Evolutionary conservation across 257 asterid genomes (phyloP).

Genomic region (Primulina tabacum): DNA sequence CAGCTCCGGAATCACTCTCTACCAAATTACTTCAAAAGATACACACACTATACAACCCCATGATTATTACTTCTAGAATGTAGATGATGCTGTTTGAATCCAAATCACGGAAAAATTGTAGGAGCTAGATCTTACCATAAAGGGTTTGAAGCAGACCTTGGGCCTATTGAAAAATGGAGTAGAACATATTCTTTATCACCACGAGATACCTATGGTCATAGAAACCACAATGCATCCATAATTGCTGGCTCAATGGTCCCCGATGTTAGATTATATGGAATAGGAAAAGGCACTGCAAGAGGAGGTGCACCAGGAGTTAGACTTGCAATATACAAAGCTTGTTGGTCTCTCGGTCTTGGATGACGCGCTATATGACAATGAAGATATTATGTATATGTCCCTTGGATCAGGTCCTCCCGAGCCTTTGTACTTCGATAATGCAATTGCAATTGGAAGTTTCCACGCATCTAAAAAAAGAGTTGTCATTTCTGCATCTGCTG

Average conservation of each 20-base stretch:
- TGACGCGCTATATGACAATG: slow-evolving; percentile 47
- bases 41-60: neutral
- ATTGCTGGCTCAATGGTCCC: slow-evolving; percentile 42
- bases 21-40: neutral
- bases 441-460: too few relatives aligned
- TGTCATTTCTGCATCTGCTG: too few relatives aligned
- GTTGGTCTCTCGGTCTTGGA: slow-evolving; percentile 51
- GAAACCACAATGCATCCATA: slow-evolving; percentile 54
- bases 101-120: slow-evolving; percentile 41
- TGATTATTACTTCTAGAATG: too few relatives aligned
- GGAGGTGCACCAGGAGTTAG: slow-evolving; percentile 51
- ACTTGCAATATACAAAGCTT: slow-evolving; percentile 48
- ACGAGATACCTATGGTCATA: slow-evolving; percentile 45
- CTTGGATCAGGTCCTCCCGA: too few relatives aligned
- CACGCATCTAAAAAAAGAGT: too few relatives aligned
- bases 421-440: too few relatives aligned
- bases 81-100: too few relatives aligned
- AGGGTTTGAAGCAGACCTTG: slow-evolving; percentile 29
- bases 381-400: slow-evolving; percentile 22
- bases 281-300: slow-evolving; percentile 40
- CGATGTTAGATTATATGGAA: slow-evolving; percentile 32
- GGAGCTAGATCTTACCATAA: slow-evolving; percentile 56
- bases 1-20: slow-evolving; percentile 6
- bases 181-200: slow-evolving; percentile 38
- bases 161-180: slow-evolving; percentile 46